These are phyloP conservation scores for Leccinum broughii DNA, from an alignment of 768 basidiomycete genomes.

Conservation along the genomic window DNA sequence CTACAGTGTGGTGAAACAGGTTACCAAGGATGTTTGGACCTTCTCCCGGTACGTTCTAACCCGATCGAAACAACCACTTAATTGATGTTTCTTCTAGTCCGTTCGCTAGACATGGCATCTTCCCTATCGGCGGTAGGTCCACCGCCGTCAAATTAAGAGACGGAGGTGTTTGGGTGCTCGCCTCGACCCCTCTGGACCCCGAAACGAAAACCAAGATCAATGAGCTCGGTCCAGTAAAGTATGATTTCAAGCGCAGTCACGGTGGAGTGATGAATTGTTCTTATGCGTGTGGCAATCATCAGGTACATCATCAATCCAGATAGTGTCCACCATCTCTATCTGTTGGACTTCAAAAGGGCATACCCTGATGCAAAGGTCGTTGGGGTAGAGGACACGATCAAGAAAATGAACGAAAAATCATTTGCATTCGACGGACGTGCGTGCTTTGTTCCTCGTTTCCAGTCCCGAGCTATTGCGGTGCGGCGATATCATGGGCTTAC, in stretches of 20 bases:
- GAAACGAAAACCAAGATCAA: conserved; percentile 65
- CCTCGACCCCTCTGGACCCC: conserved; percentile 68
- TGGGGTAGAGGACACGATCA: conserved; percentile 56
- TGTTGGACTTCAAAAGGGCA: conserved; percentile 65
- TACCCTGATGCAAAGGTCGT: conserved; percentile 73
- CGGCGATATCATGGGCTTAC: not conserved
- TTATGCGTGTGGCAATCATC: conserved; percentile 1
- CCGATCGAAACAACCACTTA: not conserved
- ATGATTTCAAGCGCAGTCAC: not conserved
- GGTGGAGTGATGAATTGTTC: not conserved
- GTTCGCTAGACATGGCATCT: conserved; percentile 61
- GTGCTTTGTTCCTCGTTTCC: conserved; percentile 17
- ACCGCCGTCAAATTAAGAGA: conserved; percentile 73
- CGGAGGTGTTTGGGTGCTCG: conserved; percentile 80
- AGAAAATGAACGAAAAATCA: conserved; percentile 52
- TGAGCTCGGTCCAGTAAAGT: conserved; percentile 71
- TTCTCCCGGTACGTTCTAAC: conserved; percentile 53
- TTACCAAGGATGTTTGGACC: conserved; percentile 57
- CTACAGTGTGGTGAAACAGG: conserved; percentile 32
- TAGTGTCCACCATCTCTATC: conserved; percentile 57
- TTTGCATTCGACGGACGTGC: conserved; percentile 65
- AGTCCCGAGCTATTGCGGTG: not conserved
- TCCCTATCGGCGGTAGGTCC: conserved; percentile 81
- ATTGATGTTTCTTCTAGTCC: conserved; percentile 44
- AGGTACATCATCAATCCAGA: conserved; percentile 64